Base-by-base conservation (phyloP, 2,329 filamentous ascomycete species). In the Verticillium klebahnii region DNA sequence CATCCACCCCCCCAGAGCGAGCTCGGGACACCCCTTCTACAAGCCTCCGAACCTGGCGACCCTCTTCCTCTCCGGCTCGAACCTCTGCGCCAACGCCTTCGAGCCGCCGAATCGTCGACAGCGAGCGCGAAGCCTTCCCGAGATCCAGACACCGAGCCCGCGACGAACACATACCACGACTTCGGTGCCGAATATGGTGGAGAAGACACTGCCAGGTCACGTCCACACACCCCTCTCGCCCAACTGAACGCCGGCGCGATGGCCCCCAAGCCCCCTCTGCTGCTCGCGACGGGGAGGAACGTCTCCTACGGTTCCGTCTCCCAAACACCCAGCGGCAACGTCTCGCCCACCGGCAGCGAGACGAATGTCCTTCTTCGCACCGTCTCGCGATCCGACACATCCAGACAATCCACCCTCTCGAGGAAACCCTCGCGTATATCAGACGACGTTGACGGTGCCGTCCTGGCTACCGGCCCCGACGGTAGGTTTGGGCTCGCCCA, bases 401-500 rank as follows among this genome's bases (percentile, higher is more conserved):
- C 61, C 40, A 64, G 60, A 40, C 74, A 70, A 23, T 77, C 74
- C 34, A 63, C 63, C 19, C 59, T 68, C 17, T 73, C 72, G 9
- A 71, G 71, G 56, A 73, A 74, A 14, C 74, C 70, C n/a, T 73
- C 71, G 8, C 68, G 74, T 50, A 62, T 73, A 29, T 83, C 83
- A 4, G 79, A 82, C 52, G 82, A 84, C 63, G 73, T 85, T 23
- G 81, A 82, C 32, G 78, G 78, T 37, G 78, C 81, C 17, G 76
- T 80, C 36, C 74, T 85, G n/a, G 77, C 80, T 45, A 79, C 80
- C 23, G 82, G 84, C 34, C 73, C 84, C 7, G 83, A 85, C 50
- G 80, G 82, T 56, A 80, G 84, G 45, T 82, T 83, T 68, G 78
- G 81, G 32, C 70, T 83, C n/a, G 74, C 78, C 19, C 79, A 86